Conservation (phyloP, 495 filamentous ascomycete genomes). For the Trichoderma reesei region DNA sequence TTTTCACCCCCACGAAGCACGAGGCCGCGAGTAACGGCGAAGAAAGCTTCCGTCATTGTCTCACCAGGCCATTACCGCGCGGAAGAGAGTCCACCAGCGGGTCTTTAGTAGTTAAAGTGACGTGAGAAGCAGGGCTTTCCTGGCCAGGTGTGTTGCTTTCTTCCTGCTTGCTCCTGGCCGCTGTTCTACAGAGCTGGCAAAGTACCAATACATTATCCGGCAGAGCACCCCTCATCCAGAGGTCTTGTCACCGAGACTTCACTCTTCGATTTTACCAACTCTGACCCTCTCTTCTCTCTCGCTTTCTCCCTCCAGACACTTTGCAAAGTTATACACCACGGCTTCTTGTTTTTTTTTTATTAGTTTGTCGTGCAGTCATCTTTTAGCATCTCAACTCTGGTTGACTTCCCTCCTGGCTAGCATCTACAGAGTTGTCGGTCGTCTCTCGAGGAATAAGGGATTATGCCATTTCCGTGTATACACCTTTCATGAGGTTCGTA, state of each 20-base stretch:
- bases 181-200: not conserved
- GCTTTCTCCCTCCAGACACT: not conserved
- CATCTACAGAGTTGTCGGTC: not conserved
- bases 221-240: constrained; percentile 2
- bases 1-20: constrained; percentile 2
- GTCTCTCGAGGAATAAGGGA: not conserved
- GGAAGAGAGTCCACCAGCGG: constrained; percentile 7
- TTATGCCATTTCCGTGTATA: not conserved
- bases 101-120: constrained; percentile 8
- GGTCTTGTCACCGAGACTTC: not conserved
- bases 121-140: constrained; percentile 8
- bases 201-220: constrained; percentile 6
- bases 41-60: constrained; percentile 6
- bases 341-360: not conserved
- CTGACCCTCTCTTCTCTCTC: not conserved
- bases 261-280: not conserved
- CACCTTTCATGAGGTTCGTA: not conserved
- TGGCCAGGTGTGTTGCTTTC: not conserved
- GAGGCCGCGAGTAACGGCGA: constrained; percentile 2
- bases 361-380: not conserved
- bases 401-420: not conserved
- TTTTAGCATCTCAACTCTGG: not conserved
- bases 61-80: constrained; percentile 6
- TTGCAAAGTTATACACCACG: not conserved
- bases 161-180: constrained; percentile 5